phyloP scores from a whole-genome alignment of 345 rosid genomes.

The Sapria himalayana region DNA sequence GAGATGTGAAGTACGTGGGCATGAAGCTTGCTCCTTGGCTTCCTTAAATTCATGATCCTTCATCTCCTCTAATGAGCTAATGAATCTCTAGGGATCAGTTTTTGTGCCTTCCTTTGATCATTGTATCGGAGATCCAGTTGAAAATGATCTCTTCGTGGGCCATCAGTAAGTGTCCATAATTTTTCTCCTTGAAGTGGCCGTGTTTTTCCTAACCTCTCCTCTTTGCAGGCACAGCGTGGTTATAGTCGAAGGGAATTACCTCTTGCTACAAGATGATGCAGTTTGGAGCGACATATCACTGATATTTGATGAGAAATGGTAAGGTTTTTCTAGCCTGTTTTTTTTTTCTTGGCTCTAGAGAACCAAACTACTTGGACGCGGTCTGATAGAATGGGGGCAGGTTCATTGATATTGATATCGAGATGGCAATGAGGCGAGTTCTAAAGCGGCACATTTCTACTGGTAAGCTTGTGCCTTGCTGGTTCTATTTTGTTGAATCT shows the following conservation, averaged over 20 bases:
- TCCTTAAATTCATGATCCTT: too few relatives aligned
- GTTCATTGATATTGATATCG: too few relatives aligned
- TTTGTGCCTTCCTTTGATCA: slow-evolving; percentile 87
- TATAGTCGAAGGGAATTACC: slow-evolving; percentile 75
- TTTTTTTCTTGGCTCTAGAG: too few relatives aligned
- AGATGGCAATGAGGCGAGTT: too few relatives aligned
- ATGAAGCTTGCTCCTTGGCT: too few relatives aligned
- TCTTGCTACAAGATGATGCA: slow-evolving; percentile 43
- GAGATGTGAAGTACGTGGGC: slow-evolving; percentile 41
- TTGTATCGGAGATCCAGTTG: slow-evolving; percentile 83
- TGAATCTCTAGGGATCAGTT: slow-evolving; percentile 44
- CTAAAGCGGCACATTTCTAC: too few relatives aligned
- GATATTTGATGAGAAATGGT: slow-evolving; percentile 87
- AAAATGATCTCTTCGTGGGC: slow-evolving; percentile 66
- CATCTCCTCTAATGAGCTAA: slow-evolving; percentile 8
- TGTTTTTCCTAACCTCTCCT: slow-evolving; percentile 1
- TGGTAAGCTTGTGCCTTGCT: too few relatives aligned
- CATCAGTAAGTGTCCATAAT: slow-evolving; percentile 43
- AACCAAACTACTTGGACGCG: too few relatives aligned
- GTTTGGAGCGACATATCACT: slow-evolving; percentile 59
- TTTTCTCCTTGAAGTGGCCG: slow-evolving; percentile 1
- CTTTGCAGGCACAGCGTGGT: slow-evolving; percentile 72
- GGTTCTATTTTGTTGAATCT: too few relatives aligned
- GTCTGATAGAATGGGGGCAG: too few relatives aligned
- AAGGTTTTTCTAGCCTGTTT: too few relatives aligned